Base-by-base conservation (phyloP, 2,329 filamentous ascomycete genomes). In the Aspergillus pseudonomiae region DNA sequence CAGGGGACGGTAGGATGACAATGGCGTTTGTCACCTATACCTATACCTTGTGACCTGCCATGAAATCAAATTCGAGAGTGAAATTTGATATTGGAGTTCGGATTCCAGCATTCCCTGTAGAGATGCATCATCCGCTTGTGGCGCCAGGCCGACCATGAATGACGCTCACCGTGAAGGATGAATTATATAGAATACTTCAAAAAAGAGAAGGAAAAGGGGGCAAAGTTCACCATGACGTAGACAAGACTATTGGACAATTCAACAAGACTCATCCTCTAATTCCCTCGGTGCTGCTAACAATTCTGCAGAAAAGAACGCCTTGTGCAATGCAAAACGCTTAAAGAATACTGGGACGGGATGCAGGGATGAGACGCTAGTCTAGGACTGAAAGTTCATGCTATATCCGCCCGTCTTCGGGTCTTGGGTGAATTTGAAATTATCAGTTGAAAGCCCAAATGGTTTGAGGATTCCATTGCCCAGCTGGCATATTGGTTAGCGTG, bases 371-470 rank as follows among this genome's bases (percentile, higher is more conserved):
- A n/a, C 16, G 39, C 21, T 34, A 30, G 6, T n/a, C 36, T 41
- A 61, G 41, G 26, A 77, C 56, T 81, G 78, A 63, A 98, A 97
- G 69, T 94, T 94, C 89, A 99, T 91, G 78, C 91, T 97, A 79
- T 98, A 98, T 0, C 93, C 94, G 1, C 95, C 95, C 1, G 89
- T 91, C 66, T 90, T 90, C 71, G 94, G 91, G 73, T 97, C 94
- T 78, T 97, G 92, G 32, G 91, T 88, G 84, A 98, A 96, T 67
- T 97, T 89, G 75, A 99, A 98, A 76, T 96, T 97, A 53, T 96
- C 90, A 12, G 95, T 98, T 63, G 91, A 96, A 69, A 99, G 79
- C 1, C 95, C 95, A 81, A 98, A 98, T 0, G 94, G 94, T 75
- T 91, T 96, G 57, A 99, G 77, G 19, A 99, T 88, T 1, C 93